Evolutionary conservation across 768 basidiomycete genomes (phyloP).

Genomic region (Leucogyrophana mollusca): DNA sequence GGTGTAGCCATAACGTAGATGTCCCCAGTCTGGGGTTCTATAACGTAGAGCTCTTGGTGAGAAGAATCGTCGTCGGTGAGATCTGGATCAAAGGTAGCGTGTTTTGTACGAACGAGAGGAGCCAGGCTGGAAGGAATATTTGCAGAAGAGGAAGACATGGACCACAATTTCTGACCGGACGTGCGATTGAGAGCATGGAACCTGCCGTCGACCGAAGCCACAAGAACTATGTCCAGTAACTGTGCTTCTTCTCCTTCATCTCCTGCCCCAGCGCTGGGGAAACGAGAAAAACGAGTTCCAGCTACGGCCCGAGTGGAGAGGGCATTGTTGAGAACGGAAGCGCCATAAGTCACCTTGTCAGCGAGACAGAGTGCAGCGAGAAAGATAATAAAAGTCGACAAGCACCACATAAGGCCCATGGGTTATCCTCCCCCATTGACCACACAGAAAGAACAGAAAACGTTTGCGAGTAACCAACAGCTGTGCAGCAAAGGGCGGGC

Average conservation of each 20-base stretch:
- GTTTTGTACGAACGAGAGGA: slow-evolving; percentile 73
- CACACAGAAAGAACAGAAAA: background rate
- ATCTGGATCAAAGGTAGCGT: slow-evolving; percentile 57
- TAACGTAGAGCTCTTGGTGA: slow-evolving; percentile 79
- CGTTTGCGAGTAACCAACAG: too few species aligned
- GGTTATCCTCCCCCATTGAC: slow-evolving; percentile 30
- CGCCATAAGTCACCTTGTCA: slow-evolving; percentile 29
- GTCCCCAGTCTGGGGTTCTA: slow-evolving; percentile 93
- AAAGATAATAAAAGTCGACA: slow-evolving; percentile 23
- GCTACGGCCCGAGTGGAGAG: slow-evolving; percentile 21
- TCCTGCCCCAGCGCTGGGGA: slow-evolving; percentile 1
- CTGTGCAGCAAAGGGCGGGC: too few species aligned
- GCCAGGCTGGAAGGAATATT: slow-evolving; percentile 53
- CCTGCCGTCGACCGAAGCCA: slow-evolving; percentile 92
- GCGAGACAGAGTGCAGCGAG: slow-evolving; percentile 30
- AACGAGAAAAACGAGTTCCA: slow-evolving; percentile 19
- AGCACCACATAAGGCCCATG: slow-evolving; percentile 34
- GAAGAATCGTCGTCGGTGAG: slow-evolving; percentile 49
- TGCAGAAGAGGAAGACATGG: slow-evolving; percentile 66
- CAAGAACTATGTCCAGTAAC: slow-evolving; percentile 79
- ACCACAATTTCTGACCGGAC: slow-evolving; percentile 83
- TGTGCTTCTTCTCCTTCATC: slow-evolving; percentile 45
- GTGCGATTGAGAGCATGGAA: slow-evolving; percentile 92
- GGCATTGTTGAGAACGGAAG: slow-evolving; percentile 21
- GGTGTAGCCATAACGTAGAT: slow-evolving; percentile 83